phyloP scores from a whole-genome alignment of 2,329 filamentous ascomycete genomes.

The Sphaerulina vaccinii region DNA sequence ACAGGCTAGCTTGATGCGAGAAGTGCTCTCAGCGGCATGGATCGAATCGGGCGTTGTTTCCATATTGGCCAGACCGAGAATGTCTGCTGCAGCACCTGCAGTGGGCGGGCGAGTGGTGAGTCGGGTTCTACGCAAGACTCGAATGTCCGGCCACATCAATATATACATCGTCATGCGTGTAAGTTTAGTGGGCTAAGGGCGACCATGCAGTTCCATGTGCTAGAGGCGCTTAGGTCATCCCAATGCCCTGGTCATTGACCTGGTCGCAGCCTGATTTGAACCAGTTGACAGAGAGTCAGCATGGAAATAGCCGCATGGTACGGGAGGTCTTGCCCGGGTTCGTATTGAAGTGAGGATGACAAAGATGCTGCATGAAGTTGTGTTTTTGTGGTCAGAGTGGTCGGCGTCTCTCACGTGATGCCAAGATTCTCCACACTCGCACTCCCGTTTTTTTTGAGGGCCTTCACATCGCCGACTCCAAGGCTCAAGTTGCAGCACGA shows the following conservation, averaged over 20 bases:
- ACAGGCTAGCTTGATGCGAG: slow-evolving; percentile 32
- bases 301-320: too few species aligned
- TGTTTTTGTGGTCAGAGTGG: too few species aligned
- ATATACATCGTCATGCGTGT: neutral
- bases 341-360: too few species aligned
- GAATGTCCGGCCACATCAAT: neutral
- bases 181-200: neutral
- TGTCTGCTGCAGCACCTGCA: neutral
- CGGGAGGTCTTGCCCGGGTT: too few species aligned
- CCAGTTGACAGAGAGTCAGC: too few species aligned
- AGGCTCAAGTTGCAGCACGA: slow-evolving; percentile 18
- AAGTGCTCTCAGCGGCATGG: neutral
- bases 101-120: neutral
- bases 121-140: too few species aligned
- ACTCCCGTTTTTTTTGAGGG: neutral
- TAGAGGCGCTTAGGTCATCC: too few species aligned
- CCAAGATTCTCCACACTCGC: neutral
- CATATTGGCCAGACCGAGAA: neutral
- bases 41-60: slow-evolving; percentile 1
- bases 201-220: too few species aligned
- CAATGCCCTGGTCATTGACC: too few species aligned
- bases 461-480: neutral
- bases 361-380: too few species aligned
- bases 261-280: too few species aligned
- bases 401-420: neutral